Evolutionary conservation across 1,284 basidiomycete species (phyloP).

Genomic region (Fomitiporia mediterranea): DNA sequence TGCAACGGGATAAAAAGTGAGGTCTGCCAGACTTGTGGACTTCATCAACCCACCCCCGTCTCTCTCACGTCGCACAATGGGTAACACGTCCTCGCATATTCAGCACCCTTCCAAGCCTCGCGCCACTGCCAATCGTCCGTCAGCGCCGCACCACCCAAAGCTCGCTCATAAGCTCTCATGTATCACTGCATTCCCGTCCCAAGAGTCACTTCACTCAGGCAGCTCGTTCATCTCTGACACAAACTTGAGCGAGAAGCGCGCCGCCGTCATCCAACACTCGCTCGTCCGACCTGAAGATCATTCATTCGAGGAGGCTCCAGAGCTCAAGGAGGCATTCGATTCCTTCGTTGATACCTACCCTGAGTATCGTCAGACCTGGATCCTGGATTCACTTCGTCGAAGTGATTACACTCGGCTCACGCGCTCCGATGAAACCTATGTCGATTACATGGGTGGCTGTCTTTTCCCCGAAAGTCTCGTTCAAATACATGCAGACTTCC

Average conservation of each 20-base stretch:
- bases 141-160: constrained; percentile 15
- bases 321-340: constrained; percentile 12
- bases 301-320: neutral
- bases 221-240: constrained; percentile 4
- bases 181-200: constrained; percentile 15
- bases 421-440: constrained; percentile 61
- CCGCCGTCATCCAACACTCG: constrained; percentile 29
- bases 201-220: constrained; percentile 14
- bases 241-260: constrained; percentile 22
- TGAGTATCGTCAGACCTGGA: constrained; percentile 37
- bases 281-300: constrained; percentile 14
- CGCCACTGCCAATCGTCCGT: constrained; percentile 31
- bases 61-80: constrained; percentile 32
- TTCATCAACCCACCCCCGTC: neutral
- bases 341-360: constrained; percentile 37
- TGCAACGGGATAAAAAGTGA: constrained; percentile 13
- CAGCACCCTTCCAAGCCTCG: constrained; percentile 24
- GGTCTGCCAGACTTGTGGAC: constrained; percentile 6
- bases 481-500: constrained; percentile 60
- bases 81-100: constrained; percentile 38
- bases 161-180: constrained; percentile 15
- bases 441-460: constrained; percentile 80
- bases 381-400: constrained; percentile 61
- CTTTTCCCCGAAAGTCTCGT: constrained; percentile 73
- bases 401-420: constrained; percentile 66